Evolutionary conservation across 495 filamentous ascomycete genomes (phyloP).

Genomic region (Hypoxylon subgilvum): DNA sequence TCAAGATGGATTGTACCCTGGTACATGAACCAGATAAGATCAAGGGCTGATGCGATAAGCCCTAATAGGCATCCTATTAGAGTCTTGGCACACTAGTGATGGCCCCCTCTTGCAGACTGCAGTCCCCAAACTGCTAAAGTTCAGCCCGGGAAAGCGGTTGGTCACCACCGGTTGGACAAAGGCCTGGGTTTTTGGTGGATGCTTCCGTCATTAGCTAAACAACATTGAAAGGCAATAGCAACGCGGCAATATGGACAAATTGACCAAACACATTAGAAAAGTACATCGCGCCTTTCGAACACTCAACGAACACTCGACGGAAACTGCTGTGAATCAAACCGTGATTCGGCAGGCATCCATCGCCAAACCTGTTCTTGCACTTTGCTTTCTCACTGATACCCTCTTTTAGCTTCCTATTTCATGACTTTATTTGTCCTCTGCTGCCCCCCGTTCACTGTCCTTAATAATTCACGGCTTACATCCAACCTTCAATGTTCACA

Average conservation of each 20-base stretch:
- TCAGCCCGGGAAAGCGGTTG: conserved; percentile 14
- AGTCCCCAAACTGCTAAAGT: no score
- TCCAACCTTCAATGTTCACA: conserved; percentile 5
- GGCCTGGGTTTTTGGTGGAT: not conserved
- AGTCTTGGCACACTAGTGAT: conserved; percentile 9
- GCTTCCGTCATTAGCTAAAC: conserved; percentile 34
- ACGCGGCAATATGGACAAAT: conserved; percentile 15
- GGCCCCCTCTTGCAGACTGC: not conserved
- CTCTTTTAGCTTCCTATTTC: no score
- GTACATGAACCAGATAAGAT: not conserved
- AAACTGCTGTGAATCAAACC: no score
- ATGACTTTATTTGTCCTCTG: no score
- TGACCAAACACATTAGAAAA: conserved; percentile 8
- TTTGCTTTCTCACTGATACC: no score
- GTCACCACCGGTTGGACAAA: not conserved
- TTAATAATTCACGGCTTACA: not conserved
- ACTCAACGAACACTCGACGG: no score
- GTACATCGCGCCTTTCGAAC: no score
- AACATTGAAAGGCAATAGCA: conserved; percentile 17
- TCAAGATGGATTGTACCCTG: no score
- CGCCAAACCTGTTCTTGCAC: no score
- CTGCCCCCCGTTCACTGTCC: no score
- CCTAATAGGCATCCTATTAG: conserved; percentile 20
- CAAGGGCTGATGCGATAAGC: conserved; percentile 22
- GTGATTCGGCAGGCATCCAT: no score